Base-by-base conservation (phyloP, 2,329 filamentous ascomycete species). In the Penicillium sp. region DNA sequence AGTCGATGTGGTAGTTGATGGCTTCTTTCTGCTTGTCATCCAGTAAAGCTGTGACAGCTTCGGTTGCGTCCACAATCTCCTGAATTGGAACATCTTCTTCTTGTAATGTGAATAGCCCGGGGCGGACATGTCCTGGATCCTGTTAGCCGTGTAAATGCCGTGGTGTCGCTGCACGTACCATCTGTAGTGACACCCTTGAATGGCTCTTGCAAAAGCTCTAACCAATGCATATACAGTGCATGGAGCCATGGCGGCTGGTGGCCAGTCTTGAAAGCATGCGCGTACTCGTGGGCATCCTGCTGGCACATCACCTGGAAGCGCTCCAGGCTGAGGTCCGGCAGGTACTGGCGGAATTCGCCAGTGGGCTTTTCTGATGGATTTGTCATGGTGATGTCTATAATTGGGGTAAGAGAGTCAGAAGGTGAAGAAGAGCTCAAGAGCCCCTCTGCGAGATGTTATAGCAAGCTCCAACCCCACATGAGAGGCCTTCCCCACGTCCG, bases 161-260 rank as follows among this genome's bases (percentile, higher is more conserved):
- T 14, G 4, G 1, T 14, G 22, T 9, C 1, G 14, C 16, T 3
- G 39, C 10, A 60, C 72, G 27, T 72, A 80, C 88, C 89, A 59
- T 91, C 86, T 10, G 72, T 84, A 0, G 89, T 91, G 18, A 92
- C 77, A 22, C 89, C 89, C 64, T 83, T 85, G 69, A 84, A 91
- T 0, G 89, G 88, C 71, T 90, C 87, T 52, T 84, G 68, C 31
- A 74, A 74, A 8, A 87, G 68, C 32, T 80, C 75, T 46, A 76
- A 68, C 85, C 85, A 87, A 66, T 86, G 82, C 57, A 78, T 67
- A 54, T 84, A 86, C 21, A 88, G 70, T 0, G 75, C 82, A 62
- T 87, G 80, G 14, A 91, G 73, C 87, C 87, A 90, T 1, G 88
- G 87, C 0, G 88, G 87, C 11, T 77, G 74, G 1, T 81, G 81